Conservation (phyloP, 2,329 filamentous ascomycete species). For the Diaporthe ampelina region DNA sequence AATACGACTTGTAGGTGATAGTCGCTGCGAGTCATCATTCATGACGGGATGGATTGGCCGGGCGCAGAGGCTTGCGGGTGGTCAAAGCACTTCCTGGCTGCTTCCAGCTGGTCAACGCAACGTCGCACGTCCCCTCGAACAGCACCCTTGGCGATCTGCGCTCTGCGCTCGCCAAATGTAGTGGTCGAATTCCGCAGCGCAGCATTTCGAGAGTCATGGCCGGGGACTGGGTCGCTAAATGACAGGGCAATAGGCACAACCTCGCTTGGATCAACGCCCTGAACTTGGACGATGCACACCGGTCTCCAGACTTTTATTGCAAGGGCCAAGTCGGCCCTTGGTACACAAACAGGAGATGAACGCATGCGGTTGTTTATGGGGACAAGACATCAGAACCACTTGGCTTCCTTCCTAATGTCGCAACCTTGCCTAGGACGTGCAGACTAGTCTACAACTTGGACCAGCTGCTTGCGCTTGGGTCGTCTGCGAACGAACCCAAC, state of each 20-base stretch:
- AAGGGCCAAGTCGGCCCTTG: neutral
- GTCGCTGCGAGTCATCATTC: conserved; percentile 30
- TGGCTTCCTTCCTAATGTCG: conserved; percentile 6
- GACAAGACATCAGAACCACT: neutral
- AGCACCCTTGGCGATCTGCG: conserved; percentile 33
- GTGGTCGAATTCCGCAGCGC: neutral
- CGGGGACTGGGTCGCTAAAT: conserved; percentile 5
- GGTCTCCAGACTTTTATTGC: conserved; percentile 20
- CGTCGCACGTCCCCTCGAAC: conserved; percentile 30
- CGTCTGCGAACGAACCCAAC: conserved; percentile 19
- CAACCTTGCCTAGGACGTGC: neutral
- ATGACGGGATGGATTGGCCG: conserved; percentile 10
- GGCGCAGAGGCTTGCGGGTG: conserved; percentile 17
- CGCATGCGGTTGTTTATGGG: neutral
- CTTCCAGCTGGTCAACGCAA: conserved; percentile 7
- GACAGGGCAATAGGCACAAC: conserved; percentile 19
- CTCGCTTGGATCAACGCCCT: conserved; percentile 17
- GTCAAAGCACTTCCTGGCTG: conserved; percentile 22
- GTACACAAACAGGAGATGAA: neutral
- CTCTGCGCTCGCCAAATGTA: conserved; percentile 7
- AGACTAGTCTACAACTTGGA: conserved; percentile 10
- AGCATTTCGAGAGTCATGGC: conserved; percentile 1
- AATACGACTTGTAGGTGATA: conserved; percentile 26
- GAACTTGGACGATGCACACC: conserved; percentile 11
- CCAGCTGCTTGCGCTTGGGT: neutral